Evolutionary conservation across 2,329 filamentous ascomycete species (phyloP).

Genomic region (Paradendryphiella salina): DNA sequence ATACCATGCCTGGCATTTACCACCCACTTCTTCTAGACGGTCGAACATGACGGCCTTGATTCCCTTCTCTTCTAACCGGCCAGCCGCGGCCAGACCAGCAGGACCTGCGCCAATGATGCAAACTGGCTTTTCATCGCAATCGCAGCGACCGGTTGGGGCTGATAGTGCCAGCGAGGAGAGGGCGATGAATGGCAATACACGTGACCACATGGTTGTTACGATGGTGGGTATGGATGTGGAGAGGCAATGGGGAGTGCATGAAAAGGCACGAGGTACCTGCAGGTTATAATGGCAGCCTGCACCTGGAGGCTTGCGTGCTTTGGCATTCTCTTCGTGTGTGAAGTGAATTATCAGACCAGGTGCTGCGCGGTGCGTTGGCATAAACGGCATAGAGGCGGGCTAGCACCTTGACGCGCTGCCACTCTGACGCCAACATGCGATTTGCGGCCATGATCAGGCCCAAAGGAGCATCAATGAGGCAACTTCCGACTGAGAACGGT

Average conservation of each 20-base stretch:
- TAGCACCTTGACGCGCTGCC: slow-evolving; percentile 27
- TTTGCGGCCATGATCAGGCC: slow-evolving; percentile 28
- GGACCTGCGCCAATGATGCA: slow-evolving; percentile 48
- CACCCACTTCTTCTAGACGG: slow-evolving; percentile 41
- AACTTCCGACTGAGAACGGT: slow-evolving; percentile 25
- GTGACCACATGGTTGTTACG: slow-evolving; percentile 25
- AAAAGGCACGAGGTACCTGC: slow-evolving; percentile 26
- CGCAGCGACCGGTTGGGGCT: slow-evolving; percentile 31
- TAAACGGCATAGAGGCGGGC: slow-evolving; percentile 23
- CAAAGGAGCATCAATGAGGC: slow-evolving; percentile 21
- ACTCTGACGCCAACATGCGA: slow-evolving; percentile 34
- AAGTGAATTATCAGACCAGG: slow-evolving; percentile 25
- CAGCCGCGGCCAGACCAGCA: slow-evolving; percentile 42
- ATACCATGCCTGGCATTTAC: slow-evolving; percentile 47
- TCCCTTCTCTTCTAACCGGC: slow-evolving; percentile 40
- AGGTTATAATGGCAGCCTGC: slow-evolving; percentile 31
- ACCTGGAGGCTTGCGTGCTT: slow-evolving; percentile 13
- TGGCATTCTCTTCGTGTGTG: slow-evolving; percentile 11
- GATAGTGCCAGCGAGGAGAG: slow-evolving; percentile 28
- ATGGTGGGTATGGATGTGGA: no score
- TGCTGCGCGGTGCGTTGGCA: slow-evolving; percentile 46
- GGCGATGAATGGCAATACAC: slow-evolving; percentile 28
- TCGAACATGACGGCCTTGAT: slow-evolving; percentile 45
- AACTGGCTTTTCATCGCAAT: slow-evolving; percentile 35
- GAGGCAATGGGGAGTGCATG: slow-evolving; percentile 9